Conservation (phyloP, 805 yeast species). For the Ogataea sp. region DNA sequence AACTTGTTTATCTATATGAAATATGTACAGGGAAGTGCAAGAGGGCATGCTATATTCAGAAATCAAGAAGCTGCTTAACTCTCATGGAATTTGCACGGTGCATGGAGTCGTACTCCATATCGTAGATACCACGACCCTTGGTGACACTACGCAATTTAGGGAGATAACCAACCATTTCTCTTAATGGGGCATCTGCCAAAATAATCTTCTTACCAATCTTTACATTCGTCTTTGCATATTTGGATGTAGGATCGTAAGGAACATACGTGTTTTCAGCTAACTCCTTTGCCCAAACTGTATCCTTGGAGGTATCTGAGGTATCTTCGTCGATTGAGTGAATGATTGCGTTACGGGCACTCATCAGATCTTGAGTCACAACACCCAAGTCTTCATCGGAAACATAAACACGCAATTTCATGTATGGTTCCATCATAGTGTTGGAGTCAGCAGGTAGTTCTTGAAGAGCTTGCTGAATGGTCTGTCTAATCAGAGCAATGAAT, state of each 20-base stretch:
- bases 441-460: constrained; percentile 15
- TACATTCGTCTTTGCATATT: constrained; percentile 17
- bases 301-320: constrained; percentile 3
- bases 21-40: too few species aligned
- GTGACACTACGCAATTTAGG: constrained; percentile 73
- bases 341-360: constrained; percentile 67
- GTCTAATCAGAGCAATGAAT: constrained; percentile 37
- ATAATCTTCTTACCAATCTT: constrained; percentile 42
- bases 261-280: constrained; percentile 57
- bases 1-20: too few species aligned
- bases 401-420: constrained; percentile 67
- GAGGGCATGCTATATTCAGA: too few species aligned
- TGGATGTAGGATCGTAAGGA: constrained; percentile 70
- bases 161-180: constrained; percentile 87
- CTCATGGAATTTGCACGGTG: constrained; percentile 53
- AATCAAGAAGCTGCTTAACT: constrained; percentile 26
- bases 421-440: constrained; percentile 72
- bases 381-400: constrained; percentile 73
- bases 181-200: constrained; percentile 75
- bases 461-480: constrained; percentile 33
- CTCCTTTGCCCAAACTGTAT: constrained; percentile 38
- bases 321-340: constrained; percentile 71
- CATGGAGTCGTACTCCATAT: constrained; percentile 74
- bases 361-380: constrained; percentile 74
- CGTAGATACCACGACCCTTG: constrained; percentile 80